Percentiles rank a stretch among this genome's conserved stretches.
phyloP scores from a whole-genome alignment of 225 moss, liverwort and hornwort species.

The Polytrichum formosum region DNA sequence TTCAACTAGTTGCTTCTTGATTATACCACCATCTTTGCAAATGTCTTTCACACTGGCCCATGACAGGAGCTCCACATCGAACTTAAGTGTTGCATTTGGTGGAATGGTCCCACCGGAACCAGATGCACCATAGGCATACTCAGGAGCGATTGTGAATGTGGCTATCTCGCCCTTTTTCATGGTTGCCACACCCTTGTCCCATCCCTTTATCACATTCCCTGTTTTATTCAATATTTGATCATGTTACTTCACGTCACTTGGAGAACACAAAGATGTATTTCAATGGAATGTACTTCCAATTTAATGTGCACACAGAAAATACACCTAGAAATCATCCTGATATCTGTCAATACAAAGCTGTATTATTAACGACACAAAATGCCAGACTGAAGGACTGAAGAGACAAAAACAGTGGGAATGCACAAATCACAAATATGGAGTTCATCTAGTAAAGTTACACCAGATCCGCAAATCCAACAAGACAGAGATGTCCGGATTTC shows the following conservation, averaged over 20 bases:
- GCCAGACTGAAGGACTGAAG: too few species aligned
- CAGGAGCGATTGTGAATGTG: slow-evolving; percentile 85
- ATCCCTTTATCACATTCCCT: slow-evolving; percentile 96
- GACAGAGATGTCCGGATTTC: background rate
- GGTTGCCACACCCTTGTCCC: slow-evolving; percentile 95
- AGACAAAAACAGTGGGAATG: too few species aligned
- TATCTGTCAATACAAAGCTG: too few species aligned
- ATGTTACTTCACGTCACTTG: too few species aligned
- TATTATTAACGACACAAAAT: too few species aligned
- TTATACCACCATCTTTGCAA: slow-evolving; percentile 92
- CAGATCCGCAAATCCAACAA: too few species aligned
- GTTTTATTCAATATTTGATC: slow-evolving; percentile 1
- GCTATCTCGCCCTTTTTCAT: slow-evolving; percentile 95
- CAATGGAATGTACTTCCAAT: too few species aligned
- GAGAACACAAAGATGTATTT: too few species aligned
- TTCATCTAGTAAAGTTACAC: too few species aligned
- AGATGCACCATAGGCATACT: slow-evolving; percentile 79
- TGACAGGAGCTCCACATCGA: slow-evolving; percentile 87
- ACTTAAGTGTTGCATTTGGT: slow-evolving; percentile 79
- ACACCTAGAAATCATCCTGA: too few species aligned
- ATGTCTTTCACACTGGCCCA: slow-evolving; percentile 97
- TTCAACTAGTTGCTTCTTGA: slow-evolving; percentile 74
- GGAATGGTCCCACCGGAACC: slow-evolving; percentile 85
- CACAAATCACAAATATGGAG: too few species aligned
- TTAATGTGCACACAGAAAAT: too few species aligned